Evolutionary conservation across 176 grass and related monocot genomes (phyloP), one percentile per base, ranked within the genome.

Genomic region (Thalia dealbata): DNA sequence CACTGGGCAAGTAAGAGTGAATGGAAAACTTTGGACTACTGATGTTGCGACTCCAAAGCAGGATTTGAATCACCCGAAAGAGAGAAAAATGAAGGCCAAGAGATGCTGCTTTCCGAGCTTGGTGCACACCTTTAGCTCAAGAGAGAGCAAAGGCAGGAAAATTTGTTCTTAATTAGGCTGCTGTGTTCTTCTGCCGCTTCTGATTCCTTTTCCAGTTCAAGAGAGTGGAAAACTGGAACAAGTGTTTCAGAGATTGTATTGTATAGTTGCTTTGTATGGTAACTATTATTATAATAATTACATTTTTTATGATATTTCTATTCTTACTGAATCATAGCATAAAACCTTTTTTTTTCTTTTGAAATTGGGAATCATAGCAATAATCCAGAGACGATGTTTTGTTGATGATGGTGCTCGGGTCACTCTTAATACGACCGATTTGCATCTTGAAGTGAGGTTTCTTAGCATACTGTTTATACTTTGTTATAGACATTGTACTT

Each of bases 71-170:
- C 9, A 81, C 42, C 26, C 11, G 9, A 84, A 80, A 42, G 82
- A 63, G 69, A 29, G 51, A 54, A 27, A 58, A 27, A 56, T 73
- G 45, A 80, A 64, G 78, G 22, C 16, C 28, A 64, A 52, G 66
- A 29, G 71, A 22, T 79, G 86, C 10, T 92, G 90, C 73, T 80
- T 92, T 14, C 80, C 83, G 27, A 84, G 19, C 64, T 72, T 73
- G 46, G 0, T 35, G 22, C 88, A 81, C 59, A 86, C 80, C 35
- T 30, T 44, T 52, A 79, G 64, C 32, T 86, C 81, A 59, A 81
- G 23, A 44, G 60, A 56, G 50, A 77, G 67, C 43, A 79, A 67
- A 73, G 84, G 69, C 64, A 68, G 66, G 70, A 70, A 48, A 61
- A 64, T 68, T 58, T n/a, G 8, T 7, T 3, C 7, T 43, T 35